Evolutionary conservation across 2,329 filamentous ascomycete genomes (phyloP), one percentile per base, ranked within the genome.

Genomic region (Penicillium sp.): DNA sequence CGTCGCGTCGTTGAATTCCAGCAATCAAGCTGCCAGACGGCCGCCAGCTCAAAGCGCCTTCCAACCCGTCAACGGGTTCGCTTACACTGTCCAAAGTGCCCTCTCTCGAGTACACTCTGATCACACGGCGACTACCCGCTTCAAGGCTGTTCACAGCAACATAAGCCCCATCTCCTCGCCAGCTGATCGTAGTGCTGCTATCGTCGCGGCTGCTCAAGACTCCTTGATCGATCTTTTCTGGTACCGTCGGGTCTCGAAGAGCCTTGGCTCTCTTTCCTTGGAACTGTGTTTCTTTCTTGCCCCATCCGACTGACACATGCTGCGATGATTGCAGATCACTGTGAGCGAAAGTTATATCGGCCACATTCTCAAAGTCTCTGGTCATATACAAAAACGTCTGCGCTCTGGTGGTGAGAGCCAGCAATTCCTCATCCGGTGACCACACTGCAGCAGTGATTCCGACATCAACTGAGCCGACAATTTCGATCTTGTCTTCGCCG

Each of bases 221-320:
- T 35, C 93, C 93, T 64, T 90, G 81, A 62, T 97, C 93, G 17
- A 96, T 80, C 64, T 84, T 87, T 66, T 97, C 90, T 0, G 93
- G 93, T 58, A 98, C 87, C 9, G 93, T 98, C 15, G 93, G 93
- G 68, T 98, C 93, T 47, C 88, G 81, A 56, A 97, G 75, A 19
- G 89, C 89, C 71, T 82, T 84, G 50, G 90, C 91, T 54, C 90
- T 82, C 62, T 87, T 88, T 44, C 93, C 93, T 64, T 96, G 87
- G 68, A 98, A 98, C 67, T 98, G 93, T 0, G 93, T 98, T 71
- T 98, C 93, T 65, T 87, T 88, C 74, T 97, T 97, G 52, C 93
- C 93, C 93, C 93, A 98, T 43, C 93, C 93, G 21, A 98, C 91
- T 19, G 89, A 94, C 50, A 96, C 93, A 73, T 96, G 90, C 67